Conservation (phyloP, 306 rosid genomes). For the Acacia confusa region DNA sequence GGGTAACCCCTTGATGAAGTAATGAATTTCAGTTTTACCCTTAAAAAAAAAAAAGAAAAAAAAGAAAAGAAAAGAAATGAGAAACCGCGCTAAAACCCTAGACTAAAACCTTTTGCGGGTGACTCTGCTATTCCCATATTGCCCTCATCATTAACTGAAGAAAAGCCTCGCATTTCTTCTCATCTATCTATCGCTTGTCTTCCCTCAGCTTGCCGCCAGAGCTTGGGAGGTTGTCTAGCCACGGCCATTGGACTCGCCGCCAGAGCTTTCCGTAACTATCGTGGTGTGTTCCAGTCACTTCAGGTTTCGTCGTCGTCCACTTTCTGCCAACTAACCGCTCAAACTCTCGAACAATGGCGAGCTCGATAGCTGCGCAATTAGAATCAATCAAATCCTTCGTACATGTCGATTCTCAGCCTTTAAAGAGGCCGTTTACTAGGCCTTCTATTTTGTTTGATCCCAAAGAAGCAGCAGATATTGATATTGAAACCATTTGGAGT, state of each 20-base stretch:
- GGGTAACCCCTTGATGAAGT: no score
- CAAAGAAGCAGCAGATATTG: slow-evolving; percentile 80
- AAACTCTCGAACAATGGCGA: slow-evolving; percentile 52
- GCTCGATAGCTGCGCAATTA: slow-evolving; percentile 68
- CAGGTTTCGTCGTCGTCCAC: neutral
- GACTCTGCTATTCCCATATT: neutral
- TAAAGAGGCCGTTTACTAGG: slow-evolving; percentile 73
- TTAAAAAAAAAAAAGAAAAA: no score
- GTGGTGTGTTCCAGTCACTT: neutral
- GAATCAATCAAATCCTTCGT: slow-evolving; percentile 52
- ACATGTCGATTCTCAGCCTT: slow-evolving; percentile 52
- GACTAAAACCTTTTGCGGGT: neutral
- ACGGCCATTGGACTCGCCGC: neutral
- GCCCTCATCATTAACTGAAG: neutral
- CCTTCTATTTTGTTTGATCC: slow-evolving; percentile 80
- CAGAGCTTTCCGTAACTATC: neutral
- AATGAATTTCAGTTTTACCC: no score
- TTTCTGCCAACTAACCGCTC: neutral
- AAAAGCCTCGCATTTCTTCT: neutral
- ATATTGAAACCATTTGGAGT: slow-evolving; percentile 53
- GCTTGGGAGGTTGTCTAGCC: neutral
- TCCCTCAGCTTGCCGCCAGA: neutral
- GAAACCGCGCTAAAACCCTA: neutral
- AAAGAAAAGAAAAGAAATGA: neutral
- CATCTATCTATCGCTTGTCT: neutral